A percentile compares a stretch with the other conserved stretches of the same genome.
Evolutionary conservation across 306 rosid species (phyloP).

Genomic region (cucumber (Cucumis sativus)): Cucumber_9930_V3 NC_026659.2:27928501-27929000

Average conservation of each 20-base stretch:
- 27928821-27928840: neutral
- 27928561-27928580: constrained; percentile 84
- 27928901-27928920: neutral
- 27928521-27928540: constrained; percentile 65
- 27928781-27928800: neutral
- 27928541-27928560: constrained; percentile 93
- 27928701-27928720: neutral
- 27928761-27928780: neutral
- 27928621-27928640: neutral
- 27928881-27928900: neutral
- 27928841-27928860: neutral
- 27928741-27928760: neutral
- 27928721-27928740: neutral
- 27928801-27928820: neutral
- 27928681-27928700: neutral
- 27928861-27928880: neutral
- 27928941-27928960: neutral
- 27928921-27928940: neutral
- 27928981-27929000: no score
- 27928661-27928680: neutral
- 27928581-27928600: constrained; percentile 90
- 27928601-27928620: neutral
- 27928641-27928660: neutral
- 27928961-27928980: neutral
- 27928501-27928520: constrained; percentile 44